Conservation (phyloP, 2,329 filamentous ascomycete genomes). For the Penicillium sp. region DNA sequence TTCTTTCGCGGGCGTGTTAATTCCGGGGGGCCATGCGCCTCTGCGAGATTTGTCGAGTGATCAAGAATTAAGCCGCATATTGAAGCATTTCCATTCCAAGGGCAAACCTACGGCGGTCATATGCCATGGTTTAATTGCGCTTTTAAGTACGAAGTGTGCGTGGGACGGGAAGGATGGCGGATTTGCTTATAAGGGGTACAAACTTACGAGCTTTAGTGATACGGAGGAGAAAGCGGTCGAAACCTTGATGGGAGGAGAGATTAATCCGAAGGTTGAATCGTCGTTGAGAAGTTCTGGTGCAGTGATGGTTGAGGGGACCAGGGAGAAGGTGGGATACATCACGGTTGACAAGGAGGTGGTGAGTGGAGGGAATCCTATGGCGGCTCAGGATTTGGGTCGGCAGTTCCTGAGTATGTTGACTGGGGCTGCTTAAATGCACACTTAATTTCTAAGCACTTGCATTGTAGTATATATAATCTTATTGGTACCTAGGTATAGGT, state of each 20-base stretch:
- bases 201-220: slow-evolving; percentile 45
- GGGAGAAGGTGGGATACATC: slow-evolving; percentile 39
- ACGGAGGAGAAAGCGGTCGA: slow-evolving; percentile 47
- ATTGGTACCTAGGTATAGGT: not conserved
- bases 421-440: not conserved
- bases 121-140: slow-evolving; percentile 47
- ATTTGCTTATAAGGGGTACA: slow-evolving; percentile 46
- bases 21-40: slow-evolving; percentile 46
- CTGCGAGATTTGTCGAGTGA: slow-evolving; percentile 41
- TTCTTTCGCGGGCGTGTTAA: slow-evolving; percentile 40
- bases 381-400: slow-evolving; percentile 29
- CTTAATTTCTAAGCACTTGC: not conserved
- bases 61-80: slow-evolving; percentile 40
- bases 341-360: slow-evolving; percentile 42
- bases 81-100: slow-evolving; percentile 38
- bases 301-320: slow-evolving; percentile 41
- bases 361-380: slow-evolving; percentile 31
- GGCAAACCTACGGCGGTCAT: slow-evolving; percentile 44
- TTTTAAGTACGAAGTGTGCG: slow-evolving; percentile 39
- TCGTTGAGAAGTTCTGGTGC: slow-evolving; percentile 38
- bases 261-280: slow-evolving; percentile 39
- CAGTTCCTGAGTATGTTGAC: slow-evolving; percentile 30
- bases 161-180: slow-evolving; percentile 24
- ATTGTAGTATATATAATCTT: not conserved
- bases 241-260: slow-evolving; percentile 40